These are phyloP conservation scores for Aureobasidium pullulans DNA, from an alignment of 2,329 filamentous ascomycete genomes.

Conservation along the genomic window DNA sequence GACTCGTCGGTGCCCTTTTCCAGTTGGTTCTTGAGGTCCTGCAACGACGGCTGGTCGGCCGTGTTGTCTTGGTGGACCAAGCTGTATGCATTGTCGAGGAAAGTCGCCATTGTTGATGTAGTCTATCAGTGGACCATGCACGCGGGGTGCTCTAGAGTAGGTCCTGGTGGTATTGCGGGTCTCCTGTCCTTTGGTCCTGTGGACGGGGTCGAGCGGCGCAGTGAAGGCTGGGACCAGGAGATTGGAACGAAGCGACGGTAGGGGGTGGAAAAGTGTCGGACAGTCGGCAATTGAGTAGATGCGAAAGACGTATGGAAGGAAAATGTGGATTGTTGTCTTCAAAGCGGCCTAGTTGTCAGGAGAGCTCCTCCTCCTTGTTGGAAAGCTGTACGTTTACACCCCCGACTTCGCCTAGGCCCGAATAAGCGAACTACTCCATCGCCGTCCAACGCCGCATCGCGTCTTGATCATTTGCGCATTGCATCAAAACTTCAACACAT, in stretches of 20 bases:
- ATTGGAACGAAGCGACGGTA: not conserved
- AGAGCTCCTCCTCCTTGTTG: not conserved
- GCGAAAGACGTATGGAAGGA: not conserved
- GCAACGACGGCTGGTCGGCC: constrained; percentile 80
- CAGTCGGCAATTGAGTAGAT: not conserved
- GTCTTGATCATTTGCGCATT: not conserved
- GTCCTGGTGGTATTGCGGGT: not conserved
- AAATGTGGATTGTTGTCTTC: constrained; percentile 3
- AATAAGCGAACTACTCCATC: constrained; percentile 10
- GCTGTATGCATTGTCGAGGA: constrained; percentile 91
- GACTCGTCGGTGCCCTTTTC: constrained; percentile 34
- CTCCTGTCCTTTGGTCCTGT: constrained; percentile 4
- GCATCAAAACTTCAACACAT: not conserved
- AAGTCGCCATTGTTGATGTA: constrained; percentile 71
- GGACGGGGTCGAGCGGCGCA: not conserved
- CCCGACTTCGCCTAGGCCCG: not conserved
- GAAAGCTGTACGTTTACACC: not conserved
- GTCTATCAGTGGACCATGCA: constrained; percentile 7
- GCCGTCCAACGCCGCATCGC: not conserved
- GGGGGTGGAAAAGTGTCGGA: not conserved
- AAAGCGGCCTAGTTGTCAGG: constrained; percentile 4
- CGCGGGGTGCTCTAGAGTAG: not conserved
- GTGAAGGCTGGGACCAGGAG: not conserved
- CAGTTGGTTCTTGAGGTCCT: constrained; percentile 69
- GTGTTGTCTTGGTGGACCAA: constrained; percentile 97